Percentiles rank a stretch among this genome's conserved stretches.
Conservation (phyloP, 805 yeast genomes). For the Metschnikowia drakensbergensis region DNA sequence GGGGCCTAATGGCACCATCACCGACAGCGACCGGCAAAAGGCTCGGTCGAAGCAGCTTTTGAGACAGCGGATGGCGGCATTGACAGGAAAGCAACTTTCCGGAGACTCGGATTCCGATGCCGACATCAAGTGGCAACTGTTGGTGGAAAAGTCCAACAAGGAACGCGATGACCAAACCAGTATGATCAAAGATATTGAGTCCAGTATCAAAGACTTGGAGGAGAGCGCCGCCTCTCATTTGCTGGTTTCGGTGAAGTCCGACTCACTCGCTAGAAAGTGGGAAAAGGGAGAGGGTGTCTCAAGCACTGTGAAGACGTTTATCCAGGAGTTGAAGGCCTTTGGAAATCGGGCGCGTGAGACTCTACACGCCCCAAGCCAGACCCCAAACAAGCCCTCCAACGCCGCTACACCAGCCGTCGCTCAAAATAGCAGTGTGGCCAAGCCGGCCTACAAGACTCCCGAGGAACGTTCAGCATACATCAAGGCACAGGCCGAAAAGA, state of each 20-base stretch:
- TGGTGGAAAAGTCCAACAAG: slow-evolving; percentile 45
- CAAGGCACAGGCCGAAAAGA: slow-evolving; percentile 68
- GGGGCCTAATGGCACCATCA: slow-evolving; percentile 82
- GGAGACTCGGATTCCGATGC: slow-evolving; percentile 47
- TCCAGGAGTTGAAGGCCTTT: slow-evolving; percentile 45
- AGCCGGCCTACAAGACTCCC: slow-evolving; percentile 39
- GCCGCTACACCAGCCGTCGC: slow-evolving; percentile 2
- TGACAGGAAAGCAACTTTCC: slow-evolving; percentile 69
- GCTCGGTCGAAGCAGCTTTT: slow-evolving; percentile 76
- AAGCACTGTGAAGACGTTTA: slow-evolving; percentile 57
- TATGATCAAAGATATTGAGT: slow-evolving; percentile 67
- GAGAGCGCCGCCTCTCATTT: slow-evolving; percentile 43
- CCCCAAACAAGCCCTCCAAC: too few relatives aligned
- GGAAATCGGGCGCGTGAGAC: not conserved
- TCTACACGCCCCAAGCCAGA: too few relatives aligned
- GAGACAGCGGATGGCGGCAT: slow-evolving; percentile 85
- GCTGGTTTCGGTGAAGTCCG: slow-evolving; percentile 39
- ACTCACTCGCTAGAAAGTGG: slow-evolving; percentile 64
- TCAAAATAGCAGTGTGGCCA: slow-evolving; percentile 1
- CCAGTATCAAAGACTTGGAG: slow-evolving; percentile 62
- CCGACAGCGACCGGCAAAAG: slow-evolving; percentile 77
- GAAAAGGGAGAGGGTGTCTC: slow-evolving; percentile 77
- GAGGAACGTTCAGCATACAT: slow-evolving; percentile 75
- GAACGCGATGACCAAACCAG: slow-evolving; percentile 55
- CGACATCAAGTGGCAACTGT: slow-evolving; percentile 52